Conservation (phyloP, 495 filamentous ascomycete genomes). For the Zalerion maritima region DNA sequence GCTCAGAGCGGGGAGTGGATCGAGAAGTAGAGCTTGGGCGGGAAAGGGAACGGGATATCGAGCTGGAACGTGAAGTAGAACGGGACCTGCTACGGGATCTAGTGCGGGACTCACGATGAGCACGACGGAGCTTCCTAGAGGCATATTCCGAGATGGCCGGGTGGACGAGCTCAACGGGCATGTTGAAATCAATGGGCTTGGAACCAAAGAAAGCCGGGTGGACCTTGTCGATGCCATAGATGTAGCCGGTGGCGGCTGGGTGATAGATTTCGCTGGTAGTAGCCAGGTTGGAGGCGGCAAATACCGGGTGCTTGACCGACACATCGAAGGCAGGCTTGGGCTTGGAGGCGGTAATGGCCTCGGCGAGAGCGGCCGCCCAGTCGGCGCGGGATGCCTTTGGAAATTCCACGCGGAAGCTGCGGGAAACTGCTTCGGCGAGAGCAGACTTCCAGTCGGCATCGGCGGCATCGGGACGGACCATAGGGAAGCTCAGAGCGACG, state of each 20-base stretch:
- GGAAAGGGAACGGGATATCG: too few relatives aligned
- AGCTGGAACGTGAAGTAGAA: too few relatives aligned
- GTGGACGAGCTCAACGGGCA: conserved; percentile 14
- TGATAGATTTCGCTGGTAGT: conserved; percentile 19
- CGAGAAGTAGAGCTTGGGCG: too few relatives aligned
- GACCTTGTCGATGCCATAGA: conserved; percentile 15
- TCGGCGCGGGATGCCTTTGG: conserved; percentile 13
- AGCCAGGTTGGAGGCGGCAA: conserved; percentile 16
- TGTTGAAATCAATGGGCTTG: conserved; percentile 15
- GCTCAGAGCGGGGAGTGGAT: conserved; percentile 5
- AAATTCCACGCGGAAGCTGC: neutral
- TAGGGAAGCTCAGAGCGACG: neutral
- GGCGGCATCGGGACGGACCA: conserved; percentile 7
- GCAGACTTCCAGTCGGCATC: conserved; percentile 19
- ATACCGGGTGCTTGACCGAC: conserved; percentile 24
- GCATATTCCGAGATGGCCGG: conserved; percentile 11
- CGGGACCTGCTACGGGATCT: too few relatives aligned
- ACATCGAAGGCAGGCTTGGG: conserved; percentile 14
- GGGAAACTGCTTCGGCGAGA: conserved; percentile 4
- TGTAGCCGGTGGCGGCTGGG: conserved; percentile 22
- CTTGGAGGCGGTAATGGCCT: conserved; percentile 16
- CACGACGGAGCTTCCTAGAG: too few relatives aligned
- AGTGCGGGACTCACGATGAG: too few relatives aligned
- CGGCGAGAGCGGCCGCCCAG: conserved; percentile 20
- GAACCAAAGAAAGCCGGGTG: conserved; percentile 25